Base-by-base conservation (phyloP, 2,329 filamentous ascomycete species). In the Fusarium mangiferae region DNA sequence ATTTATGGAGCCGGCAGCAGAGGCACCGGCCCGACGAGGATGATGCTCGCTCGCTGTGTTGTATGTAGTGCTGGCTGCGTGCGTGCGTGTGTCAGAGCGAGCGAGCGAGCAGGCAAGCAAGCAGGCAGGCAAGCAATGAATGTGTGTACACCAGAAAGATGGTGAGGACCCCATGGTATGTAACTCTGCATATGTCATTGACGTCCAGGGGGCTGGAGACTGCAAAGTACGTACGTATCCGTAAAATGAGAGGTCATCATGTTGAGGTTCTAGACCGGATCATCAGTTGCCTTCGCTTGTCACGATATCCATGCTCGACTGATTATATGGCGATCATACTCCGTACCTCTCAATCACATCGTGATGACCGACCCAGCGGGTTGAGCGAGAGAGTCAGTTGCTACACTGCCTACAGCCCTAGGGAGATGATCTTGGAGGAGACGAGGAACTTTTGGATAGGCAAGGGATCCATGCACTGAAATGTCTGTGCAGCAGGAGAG, bases 191-290 rank as follows among this genome's bases (percentile, higher is more conserved):
- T 38, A 49, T 41, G 48, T 52, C 20, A 61, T 57, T 48, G 36
- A 54, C 36, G 33, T 44, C n/a, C 41, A 59, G 51, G 66, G 57
- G 57, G 49, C 39, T 41, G 51, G 18, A n/a, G 20, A 41, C 35
- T 28, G 51, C 33, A 62, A 49, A 33, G 36, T 38, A 42, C 26
- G 20, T 48, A 22, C 28, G 45, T 48, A 36, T 26, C 33, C n/a
- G 49, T 68, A 38, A 71, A 68, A 73, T 71, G 62, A 68, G 62
- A 46, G n/a, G 30, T 41, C 38, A 49, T 57, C 20, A 30, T 60
- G 46, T 28, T 39, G 49, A 64, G 67, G 54, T 74, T 73, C 71
- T 56, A 73, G 71, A 72, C 70, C 51, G 39, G 71, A 73, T 74
- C 70, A 49, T 48, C 70, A 66, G 44, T 42, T 28, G 36, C 36